A percentile compares a stretch with the other conserved stretches of the same genome.
phyloP scores from a whole-genome alignment of 208 protist genomes.

The Acanthamoeba healyi region DNA sequence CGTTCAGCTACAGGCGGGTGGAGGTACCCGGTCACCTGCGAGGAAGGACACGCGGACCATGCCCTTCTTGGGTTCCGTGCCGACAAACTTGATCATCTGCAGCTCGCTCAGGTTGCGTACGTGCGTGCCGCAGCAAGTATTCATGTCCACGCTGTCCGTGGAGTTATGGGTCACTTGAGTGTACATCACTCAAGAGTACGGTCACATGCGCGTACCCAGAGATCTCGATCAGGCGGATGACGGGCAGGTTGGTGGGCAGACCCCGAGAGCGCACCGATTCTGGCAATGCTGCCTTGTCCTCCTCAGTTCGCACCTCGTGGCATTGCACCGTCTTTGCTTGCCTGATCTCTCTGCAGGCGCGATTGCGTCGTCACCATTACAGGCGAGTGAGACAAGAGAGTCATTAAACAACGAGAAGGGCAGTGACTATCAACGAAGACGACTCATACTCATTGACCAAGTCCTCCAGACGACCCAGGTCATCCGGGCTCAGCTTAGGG shows the following conservation, averaged over 20 bases:
- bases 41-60: conserved; percentile 47
- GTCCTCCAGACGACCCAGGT: conserved; percentile 14
- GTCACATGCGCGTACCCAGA: conserved; percentile 13
- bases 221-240: conserved; percentile 73
- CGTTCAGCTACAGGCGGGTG: too few relatives aligned
- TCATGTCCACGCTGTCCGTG: conserved; percentile 77
- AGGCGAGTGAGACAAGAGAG: too few relatives aligned
- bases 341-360: not conserved
- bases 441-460: conserved; percentile 11
- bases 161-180: too few relatives aligned
- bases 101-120: conserved; percentile 75
- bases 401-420: not conserved
- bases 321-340: not conserved
- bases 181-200: too few relatives aligned
- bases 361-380: not conserved
- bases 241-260: conserved; percentile 15
- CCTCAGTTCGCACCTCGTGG: conserved; percentile 11
- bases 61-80: conserved; percentile 57
- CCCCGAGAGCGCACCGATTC: conserved; percentile 71
- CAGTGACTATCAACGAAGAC: too few relatives aligned
- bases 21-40: conserved; percentile 25
- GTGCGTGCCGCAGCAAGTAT: conserved; percentile 81
- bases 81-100: conserved; percentile 77
- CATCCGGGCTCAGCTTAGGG: not conserved
- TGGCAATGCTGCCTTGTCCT: conserved; percentile 10